Base-by-base conservation (phyloP, 2,329 filamentous ascomycete genomes). In the Pezizomycotina sp. region DNA sequence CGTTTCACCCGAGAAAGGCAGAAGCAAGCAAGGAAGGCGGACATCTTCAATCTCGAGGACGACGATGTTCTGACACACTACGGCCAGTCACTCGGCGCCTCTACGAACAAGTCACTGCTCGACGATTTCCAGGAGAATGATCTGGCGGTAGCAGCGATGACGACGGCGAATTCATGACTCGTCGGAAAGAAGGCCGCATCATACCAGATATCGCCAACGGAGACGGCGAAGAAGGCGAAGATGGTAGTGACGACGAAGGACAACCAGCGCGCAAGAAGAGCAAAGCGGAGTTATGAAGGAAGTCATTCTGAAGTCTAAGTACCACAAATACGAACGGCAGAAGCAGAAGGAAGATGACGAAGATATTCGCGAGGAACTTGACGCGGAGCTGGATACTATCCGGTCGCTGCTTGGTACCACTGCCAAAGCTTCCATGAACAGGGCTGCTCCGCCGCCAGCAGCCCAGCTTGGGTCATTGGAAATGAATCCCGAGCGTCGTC, bases 281-380 rank as follows among this genome's bases (percentile, higher is more conserved):
- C 3, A 95, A 93, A 60, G 79, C 89, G 35, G 89, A 98, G 80
- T 98, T 31, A 93, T 95, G 81, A 78, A 92, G 52, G 91, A 98
- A 58, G 68, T 98, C 43, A 93, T 98, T 48, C 81, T 84, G 43
- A 98, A 98, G 59, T 95, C 86, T 1, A 98, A 98, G 55, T 66
- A 80, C 45, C 70, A 93, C 66, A 95, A 92, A 60, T 84, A 86
- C 53, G 84, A 95, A 60, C 74, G 89, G 25, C 89, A 98, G 58
- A 75, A 81, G 42, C 72, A 73, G 18, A 93, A 92, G 54, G 89
- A 95, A 43, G 82, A 89, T 31, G 89, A 98, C 49, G 82, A 91
- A 32, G 86, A 92, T 47, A 58, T 93, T 35, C 69, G 83, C 41
- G 74, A 75, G 40, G 73, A 84, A 55, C 64, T 98, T 10, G 83